A percentile compares a stretch with the other conserved stretches of the same genome.
Evolutionary conservation across 768 basidiomycete genomes (phyloP).

Genomic region (Termitomyces sp.): DNA sequence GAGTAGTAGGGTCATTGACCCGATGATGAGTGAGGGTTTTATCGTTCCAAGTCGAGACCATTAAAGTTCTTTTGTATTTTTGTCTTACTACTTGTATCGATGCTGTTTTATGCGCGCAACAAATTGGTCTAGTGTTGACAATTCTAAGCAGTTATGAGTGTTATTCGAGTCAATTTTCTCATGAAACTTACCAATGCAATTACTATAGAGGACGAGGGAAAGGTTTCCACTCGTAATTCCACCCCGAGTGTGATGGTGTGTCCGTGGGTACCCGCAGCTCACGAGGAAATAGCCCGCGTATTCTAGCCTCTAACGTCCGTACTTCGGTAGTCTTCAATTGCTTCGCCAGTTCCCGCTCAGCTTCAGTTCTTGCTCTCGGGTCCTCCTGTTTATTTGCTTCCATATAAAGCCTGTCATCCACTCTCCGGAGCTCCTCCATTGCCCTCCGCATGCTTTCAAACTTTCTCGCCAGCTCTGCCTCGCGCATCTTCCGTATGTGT

Average conservation of each 20-base stretch:
- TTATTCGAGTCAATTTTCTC: background rate
- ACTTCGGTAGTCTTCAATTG: slow-evolving; percentile 62
- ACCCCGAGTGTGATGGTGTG: slow-evolving; percentile 75
- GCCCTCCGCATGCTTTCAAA: slow-evolving; percentile 79
- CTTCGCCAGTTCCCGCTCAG: slow-evolving; percentile 59
- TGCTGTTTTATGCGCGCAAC: background rate
- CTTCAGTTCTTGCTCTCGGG: slow-evolving; percentile 55
- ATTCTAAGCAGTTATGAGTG: background rate
- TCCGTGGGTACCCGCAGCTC: slow-evolving; percentile 85
- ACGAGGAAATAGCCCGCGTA: slow-evolving; percentile 82
- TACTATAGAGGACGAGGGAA: slow-evolving; percentile 48
- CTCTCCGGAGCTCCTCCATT: slow-evolving; percentile 72
- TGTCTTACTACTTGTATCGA: background rate
- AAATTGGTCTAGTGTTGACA: background rate
- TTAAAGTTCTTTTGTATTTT: slow-evolving; percentile 11
- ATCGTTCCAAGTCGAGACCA: slow-evolving; percentile 11
- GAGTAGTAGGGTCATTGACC: slow-evolving; percentile 34
- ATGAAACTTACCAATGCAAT: slow-evolving; percentile 17
- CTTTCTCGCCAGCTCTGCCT: slow-evolving; percentile 70
- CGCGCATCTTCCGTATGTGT: slow-evolving; percentile 65
- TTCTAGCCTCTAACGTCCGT: slow-evolving; percentile 69
- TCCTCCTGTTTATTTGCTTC: slow-evolving; percentile 77
- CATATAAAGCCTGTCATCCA: slow-evolving; percentile 57
- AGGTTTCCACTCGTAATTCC: slow-evolving; percentile 85
- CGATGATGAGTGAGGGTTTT: slow-evolving; percentile 18